Base-by-base conservation (phyloP, 768 basidiomycete genomes). In the Pleurotus eryngii region DNA sequence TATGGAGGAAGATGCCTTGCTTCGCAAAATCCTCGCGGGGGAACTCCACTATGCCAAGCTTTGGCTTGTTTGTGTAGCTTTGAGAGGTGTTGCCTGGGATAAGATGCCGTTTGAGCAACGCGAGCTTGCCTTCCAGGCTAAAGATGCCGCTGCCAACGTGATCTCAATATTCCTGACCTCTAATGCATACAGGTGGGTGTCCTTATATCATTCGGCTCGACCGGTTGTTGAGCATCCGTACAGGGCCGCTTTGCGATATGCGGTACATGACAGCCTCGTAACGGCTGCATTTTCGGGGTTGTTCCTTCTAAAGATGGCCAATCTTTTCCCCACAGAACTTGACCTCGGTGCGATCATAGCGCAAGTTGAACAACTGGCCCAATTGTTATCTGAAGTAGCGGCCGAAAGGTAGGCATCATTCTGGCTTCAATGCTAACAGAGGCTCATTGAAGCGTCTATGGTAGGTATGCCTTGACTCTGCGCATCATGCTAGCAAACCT, bases 101-200 rank as follows among this genome's bases (percentile, higher is more conserved):
- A 95, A 94, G 72, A 92, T 97, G 88, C 86, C 92, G 3, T 92
- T 90, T 59, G 95, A 97, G 70, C 95, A 96, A 67, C 86, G 93
- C 39, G 95, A 96, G 69, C 80, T 96, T 46, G 94, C 94, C 3
- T 95, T 96, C 76, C 91, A 95, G 65, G 95, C 94, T 24, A 96
- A 95, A 73, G 92, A 95, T 65, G 90, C 94, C 0, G 95, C 95
- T 4, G 85, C 89, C 37, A 85, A 86, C 61, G 95, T 92, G 67
- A 74, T 98, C 43, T 81, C 87, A 46, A 89, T 91, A 51, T 94
- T 95, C 72, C 76, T 96, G 61, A 84, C 83, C 56, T 91, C 90
- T 17, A 78, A 83, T 4, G 87, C 90, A 46, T 92, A 92, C 64
- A 81, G 92, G 91, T 90, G 64, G 39, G 80, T 67, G n/a, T 4